Evolutionary conservation across 2,329 filamentous ascomycete species (phyloP), one percentile per base, ranked within the genome.

Genomic region (Gyromitra esculenta): DNA sequence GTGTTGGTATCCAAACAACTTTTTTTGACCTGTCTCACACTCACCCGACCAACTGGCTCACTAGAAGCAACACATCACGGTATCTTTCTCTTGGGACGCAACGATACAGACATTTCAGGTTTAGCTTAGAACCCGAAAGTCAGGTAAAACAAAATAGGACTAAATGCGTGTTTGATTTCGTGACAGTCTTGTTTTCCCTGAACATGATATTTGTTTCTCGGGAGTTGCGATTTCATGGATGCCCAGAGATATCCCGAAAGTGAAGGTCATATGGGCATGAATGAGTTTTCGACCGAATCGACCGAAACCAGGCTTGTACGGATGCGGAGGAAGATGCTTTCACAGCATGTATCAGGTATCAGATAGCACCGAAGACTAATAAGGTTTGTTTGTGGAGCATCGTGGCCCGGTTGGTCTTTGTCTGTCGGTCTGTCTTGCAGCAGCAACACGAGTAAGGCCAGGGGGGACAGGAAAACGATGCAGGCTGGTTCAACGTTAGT

Each of bases 361-460:
- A 69, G 70, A 50, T 68, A 68, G 52, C 52, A 31, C 25, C 9
- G 54, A 62, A 56, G 45, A 72, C 43, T 76, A 76, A 73, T 76
- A 66, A 76, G 64, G 68, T 73, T 68, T 76, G 62, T 76, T 67
- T 67, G 56, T 62, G 56, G 74, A 76, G 69, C 59, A 76, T 76
- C 62, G 57, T 75, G 70, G 57, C 59, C 59, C 59, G 41, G 65
- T 71, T 75, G 67, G 66, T 52, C 59, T 65, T 71, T 75, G 57
- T 64, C 48, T 56, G 48, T 52, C 45, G 37, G n/a, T 70, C 65
- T 64, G 63, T 31, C 75, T 66, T 75, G 41, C 75, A 75, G 57
- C 48, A 50, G 68, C 52, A 39, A 69, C 43, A 9, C 57, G 65
- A 71, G 70, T 18, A 75, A 65, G 66, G 73, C 67, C 25, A 5